phyloP scores from a whole-genome alignment of 441 rosid species.

The Theobroma grandiflorum region DNA sequence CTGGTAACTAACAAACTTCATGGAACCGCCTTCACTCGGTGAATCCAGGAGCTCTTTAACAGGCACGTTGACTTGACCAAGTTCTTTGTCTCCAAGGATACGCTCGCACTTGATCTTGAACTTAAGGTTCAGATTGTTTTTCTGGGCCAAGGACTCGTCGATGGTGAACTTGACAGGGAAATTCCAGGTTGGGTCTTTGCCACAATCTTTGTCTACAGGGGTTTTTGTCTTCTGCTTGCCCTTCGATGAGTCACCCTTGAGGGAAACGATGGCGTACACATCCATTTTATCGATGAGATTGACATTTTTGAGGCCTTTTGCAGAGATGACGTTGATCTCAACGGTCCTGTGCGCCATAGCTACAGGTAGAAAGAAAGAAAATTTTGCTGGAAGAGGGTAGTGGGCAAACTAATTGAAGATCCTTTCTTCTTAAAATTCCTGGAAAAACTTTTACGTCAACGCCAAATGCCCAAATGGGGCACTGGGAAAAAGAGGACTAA shows the following conservation, averaged over 20 bases:
- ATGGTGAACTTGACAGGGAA: slow-evolving; percentile 59
- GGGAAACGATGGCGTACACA: slow-evolving; percentile 53
- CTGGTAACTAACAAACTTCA: slow-evolving; percentile 54
- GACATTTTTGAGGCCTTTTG: slow-evolving; percentile 54
- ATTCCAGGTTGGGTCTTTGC: slow-evolving; percentile 69
- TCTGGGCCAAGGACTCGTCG: slow-evolving; percentile 48
- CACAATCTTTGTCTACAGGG: slow-evolving; percentile 46
- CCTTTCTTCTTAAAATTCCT: too few relatives aligned
- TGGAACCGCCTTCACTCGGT: slow-evolving; percentile 29
- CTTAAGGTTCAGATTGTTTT: slow-evolving; percentile 53
- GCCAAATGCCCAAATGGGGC: neutral
- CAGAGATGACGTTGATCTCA: slow-evolving; percentile 56
- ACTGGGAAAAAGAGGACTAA: neutral
- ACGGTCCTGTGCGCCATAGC: slow-evolving; percentile 48
- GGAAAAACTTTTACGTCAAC: neutral
- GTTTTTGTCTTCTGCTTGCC: slow-evolving; percentile 53
- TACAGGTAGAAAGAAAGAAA: neutral
- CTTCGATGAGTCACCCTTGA: slow-evolving; percentile 46
- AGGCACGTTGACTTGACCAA: slow-evolving; percentile 70
- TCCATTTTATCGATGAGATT: slow-evolving; percentile 64
- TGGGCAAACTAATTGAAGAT: too few relatives aligned
- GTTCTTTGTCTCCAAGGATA: slow-evolving; percentile 63
- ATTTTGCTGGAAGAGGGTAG: neutral
- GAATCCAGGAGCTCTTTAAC: slow-evolving; percentile 56
- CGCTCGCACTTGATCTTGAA: slow-evolving; percentile 70